Evolutionary conservation across 2,329 filamentous ascomycete species (phyloP), one percentile per base, ranked within the genome.

Genomic region (Pseudohalonectria lignicola): DNA sequence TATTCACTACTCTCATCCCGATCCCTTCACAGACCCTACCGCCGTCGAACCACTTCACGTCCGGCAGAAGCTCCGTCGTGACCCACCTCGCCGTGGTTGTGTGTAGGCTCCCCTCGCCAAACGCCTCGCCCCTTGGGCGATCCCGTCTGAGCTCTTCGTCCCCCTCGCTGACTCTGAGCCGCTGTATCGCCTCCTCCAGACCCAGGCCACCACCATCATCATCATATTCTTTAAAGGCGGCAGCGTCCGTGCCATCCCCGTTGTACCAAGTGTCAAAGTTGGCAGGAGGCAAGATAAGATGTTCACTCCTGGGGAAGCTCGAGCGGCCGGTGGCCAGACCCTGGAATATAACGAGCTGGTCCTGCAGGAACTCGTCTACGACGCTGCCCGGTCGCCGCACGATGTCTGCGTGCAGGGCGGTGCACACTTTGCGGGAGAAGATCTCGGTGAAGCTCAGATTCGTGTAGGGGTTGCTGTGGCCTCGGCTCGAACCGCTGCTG

Each of bases 11-110:
- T 13, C 11, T 28, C 26, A 57, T 47, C 2, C 65, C 67, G 3
- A 55, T 55, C 0, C 73, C 73, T 41, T 67, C 57, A 41, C 70
- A 71, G 4, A 70, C 41, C 3, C 58, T 60, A 0, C 73, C 74
- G 21, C 64, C 62, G 41, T 70, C 62, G 43, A 64, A 72, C 61
- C 71, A 77, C 37, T 57, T 54, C 1, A 66, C 57, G 2, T 45
- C 44, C 0, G 71, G 67, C 15, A 79, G 44, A 28, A 80, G 44
- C 48, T 72, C 56, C 21, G 65, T 62, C 1, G 61, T 62, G 17
- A 79, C 69, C 74, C 74, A 80, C 43, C 74, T 61, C 12, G 71
- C 75, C n/a, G 76, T 80, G 31, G 62, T 64, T 0, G 74, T 63
- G 45, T 80, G 75, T 44, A 60, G 56, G 34, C 65, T 71, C 0